phyloP scores from a whole-genome alignment of 2,329 filamentous ascomycete genomes.

The Eurotiales sp. region DNA sequence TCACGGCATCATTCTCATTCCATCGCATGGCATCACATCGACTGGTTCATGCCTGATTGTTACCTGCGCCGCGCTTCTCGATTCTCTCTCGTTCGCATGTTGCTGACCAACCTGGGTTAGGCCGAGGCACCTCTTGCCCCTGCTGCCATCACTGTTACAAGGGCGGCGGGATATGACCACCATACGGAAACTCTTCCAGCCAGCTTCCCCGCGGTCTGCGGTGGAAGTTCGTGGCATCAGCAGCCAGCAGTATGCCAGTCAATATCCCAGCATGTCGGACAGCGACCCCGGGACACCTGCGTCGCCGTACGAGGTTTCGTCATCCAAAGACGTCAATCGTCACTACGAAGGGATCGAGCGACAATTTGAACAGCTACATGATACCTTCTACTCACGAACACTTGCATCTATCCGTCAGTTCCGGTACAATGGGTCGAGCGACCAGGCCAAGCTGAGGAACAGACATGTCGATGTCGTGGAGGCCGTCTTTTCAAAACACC shows the following conservation, averaged over 20 bases:
- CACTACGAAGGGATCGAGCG: conserved; percentile 37
- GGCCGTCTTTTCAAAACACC: conserved; percentile 34
- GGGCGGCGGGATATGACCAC: conserved; percentile 27
- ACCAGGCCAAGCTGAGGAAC: conserved; percentile 20
- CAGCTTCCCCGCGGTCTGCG: conserved; percentile 1
- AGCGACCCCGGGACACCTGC: conserved; percentile 1
- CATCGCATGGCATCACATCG: not conserved
- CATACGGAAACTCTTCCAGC: conserved; percentile 31
- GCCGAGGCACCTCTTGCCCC: not conserved
- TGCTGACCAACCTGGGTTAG: too few relatives aligned
- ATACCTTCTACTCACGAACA: conserved; percentile 29
- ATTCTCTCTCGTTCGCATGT: not conserved
- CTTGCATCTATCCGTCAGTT: conserved; percentile 24
- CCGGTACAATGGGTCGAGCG: conserved; percentile 21
- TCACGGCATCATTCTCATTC: too few relatives aligned
- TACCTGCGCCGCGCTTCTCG: not conserved
- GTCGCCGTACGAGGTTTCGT: conserved; percentile 17
- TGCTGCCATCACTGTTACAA: not conserved
- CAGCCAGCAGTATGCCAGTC: conserved; percentile 8
- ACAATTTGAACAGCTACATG: conserved; percentile 37
- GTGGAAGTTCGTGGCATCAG: not conserved
- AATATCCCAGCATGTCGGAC: not conserved
- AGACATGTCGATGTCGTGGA: conserved; percentile 41
- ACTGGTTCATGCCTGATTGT: not conserved
- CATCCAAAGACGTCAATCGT: conserved; percentile 23